Percentiles rank a stretch among this genome's conserved stretches.
Conservation (phyloP, 805 yeast species). For the Teunomyces gatunensis region DNA sequence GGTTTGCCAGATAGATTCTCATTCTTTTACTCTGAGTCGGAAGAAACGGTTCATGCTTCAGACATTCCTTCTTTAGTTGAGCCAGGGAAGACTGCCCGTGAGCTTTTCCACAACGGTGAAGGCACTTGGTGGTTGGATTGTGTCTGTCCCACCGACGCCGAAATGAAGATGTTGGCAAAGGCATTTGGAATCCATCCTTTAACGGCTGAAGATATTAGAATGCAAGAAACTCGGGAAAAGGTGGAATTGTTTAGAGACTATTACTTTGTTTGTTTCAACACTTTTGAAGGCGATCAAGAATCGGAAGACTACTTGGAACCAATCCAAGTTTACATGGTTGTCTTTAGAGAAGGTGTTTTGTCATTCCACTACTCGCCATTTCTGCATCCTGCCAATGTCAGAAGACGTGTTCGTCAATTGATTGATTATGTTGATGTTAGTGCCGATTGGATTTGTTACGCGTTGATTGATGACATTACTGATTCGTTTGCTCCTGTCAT, state of each 20-base stretch:
- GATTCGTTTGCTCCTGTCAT: constrained; percentile 31
- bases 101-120: constrained; percentile 24
- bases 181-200: constrained; percentile 97
- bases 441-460: constrained; percentile 32
- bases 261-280: constrained; percentile 95
- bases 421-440: constrained; percentile 29
- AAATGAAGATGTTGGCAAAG: constrained; percentile 87
- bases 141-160: constrained; percentile 88
- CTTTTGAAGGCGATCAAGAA: constrained; percentile 76
- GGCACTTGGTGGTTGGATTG: constrained; percentile 69
- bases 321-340: constrained; percentile 27
- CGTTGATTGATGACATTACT: constrained; percentile 30
- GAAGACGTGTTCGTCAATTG: constrained; percentile 29
- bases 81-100: constrained; percentile 19
- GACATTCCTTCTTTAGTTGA: constrained; percentile 23
- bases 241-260: constrained; percentile 88
- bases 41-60: constrained; percentile 27
- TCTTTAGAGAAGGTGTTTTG: constrained; percentile 27
- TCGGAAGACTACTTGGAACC: constrained; percentile 32
- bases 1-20: constrained; percentile 54
- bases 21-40: constrained; percentile 24
- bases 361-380: constrained; percentile 29
- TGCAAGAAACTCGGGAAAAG: constrained; percentile 96
- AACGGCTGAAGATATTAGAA: constrained; percentile 94
- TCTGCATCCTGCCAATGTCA: constrained; percentile 26